Evolutionary conservation across 805 yeast species (phyloP), one percentile per base, ranked within the genome.

Genomic region (Saturnispora halmiae): DNA sequence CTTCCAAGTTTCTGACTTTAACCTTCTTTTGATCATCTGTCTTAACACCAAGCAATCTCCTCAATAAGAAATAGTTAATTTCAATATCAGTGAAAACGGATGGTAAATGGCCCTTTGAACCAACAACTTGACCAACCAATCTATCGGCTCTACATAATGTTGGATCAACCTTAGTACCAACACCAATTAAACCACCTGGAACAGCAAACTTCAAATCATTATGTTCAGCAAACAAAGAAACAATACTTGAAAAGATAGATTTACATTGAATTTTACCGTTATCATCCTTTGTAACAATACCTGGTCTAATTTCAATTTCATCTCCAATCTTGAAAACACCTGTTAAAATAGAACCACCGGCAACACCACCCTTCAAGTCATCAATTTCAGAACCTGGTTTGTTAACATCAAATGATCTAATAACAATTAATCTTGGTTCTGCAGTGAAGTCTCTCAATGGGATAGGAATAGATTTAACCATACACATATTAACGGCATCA

Each of bases 101-200:
- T 52, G 98, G 99, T 56, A 92, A 75, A 58, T 86, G 81, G 51
- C 96, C 96, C 64, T 81, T 88, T 46, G 96, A 88, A 60, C 99
- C 99, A 46, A 94, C 94, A 47, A 92, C 98, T 70, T 92, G 98
- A 55, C 99, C 99, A 42, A 94, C 96, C 57, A 92, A 75, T 70
- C 98, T 85, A 69, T 92, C 99, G 46, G 97, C 99, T 71, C 98
- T 84, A 73, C 99, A 92, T 57, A 92, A 70, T 2, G 98, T 92
- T 43, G 99, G 99, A 66, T 92, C 99, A 51, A 92, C 94, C 67
- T 85, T 86, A 38, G 98, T 92, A 70, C 99, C 99, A 44, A 92
- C 96, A 77, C 99, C 99, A 56, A 92, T 94, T 61, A 92, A 76
- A 49, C 99, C 99, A 79, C 99, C 99, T 35, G 99, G 99, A 56